Evolutionary conservation across 2,329 filamentous ascomycete genomes (phyloP), one percentile per base, ranked within the genome.

Genomic region (Venturia asperata): DNA sequence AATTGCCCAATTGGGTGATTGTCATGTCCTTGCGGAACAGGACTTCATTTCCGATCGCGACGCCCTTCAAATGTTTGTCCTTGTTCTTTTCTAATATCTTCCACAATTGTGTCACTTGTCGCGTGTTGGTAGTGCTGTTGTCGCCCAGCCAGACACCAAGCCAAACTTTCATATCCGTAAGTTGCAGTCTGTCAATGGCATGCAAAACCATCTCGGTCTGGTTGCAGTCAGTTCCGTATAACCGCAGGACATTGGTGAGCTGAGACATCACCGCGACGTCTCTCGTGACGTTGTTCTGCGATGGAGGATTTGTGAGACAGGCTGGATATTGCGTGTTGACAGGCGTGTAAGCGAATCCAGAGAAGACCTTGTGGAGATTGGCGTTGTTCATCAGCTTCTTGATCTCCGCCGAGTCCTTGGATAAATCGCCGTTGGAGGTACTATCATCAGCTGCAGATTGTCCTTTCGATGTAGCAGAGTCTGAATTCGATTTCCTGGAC

Each of bases 191-290:
- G 66, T 90, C 81, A 70, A 97, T 88, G 24, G 92, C 87, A 71
- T 94, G 87, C 10, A 97, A 80, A 0, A 95, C 85, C 89, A 97
- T 94, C 75, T 96, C 85, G 0, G 93, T 97, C 77, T 97, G 93
- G 76, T 97, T 97, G 82, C 93, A 97, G 78, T 97, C 93, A 15
- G 91, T 97, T 62, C 93, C 93, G 74, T 97, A 97, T 0, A 97
- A 81, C 9, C 93, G 88, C 61, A 97, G 84, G 3, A 87, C 87
- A 74, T 96, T 92, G 67, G 92, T 96, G 55, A 97, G 81, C 74
- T 96, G 92, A 15, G 90, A 92, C 63, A 97, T 85, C 11, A 97
- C 87, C 1, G 94, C 93, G 66, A 97, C 80, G 74, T 97, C 93
- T 64, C 91, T 86, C 0, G 94, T 97, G 69, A 97, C 82, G 74